Percentiles rank a stretch among this genome's conserved stretches.
These are phyloP conservation scores for Phlyctochytrium planicorne DNA, from an alignment of 192 early-diverging fungal species.

Conservation along the genomic window DNA sequence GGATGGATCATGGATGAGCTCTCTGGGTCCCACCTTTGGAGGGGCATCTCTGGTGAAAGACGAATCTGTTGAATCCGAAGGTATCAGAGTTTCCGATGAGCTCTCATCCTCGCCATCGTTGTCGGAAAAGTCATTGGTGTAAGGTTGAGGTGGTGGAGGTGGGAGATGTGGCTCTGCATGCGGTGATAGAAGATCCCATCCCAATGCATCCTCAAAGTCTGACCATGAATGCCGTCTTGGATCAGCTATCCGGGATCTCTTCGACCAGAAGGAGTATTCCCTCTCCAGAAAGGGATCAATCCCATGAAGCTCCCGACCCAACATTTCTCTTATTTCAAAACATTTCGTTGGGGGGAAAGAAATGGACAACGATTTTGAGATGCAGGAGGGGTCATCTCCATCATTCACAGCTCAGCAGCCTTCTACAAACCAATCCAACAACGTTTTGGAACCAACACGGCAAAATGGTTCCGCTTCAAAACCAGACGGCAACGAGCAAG, in stretches of 20 bases:
- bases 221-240: neutral
- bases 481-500: constrained; percentile 17
- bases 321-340: no score
- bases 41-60: neutral
- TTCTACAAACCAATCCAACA: no score
- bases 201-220: neutral
- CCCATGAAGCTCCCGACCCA: no score
- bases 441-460: neutral
- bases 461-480: neutral
- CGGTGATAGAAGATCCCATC: neutral
- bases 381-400: no score
- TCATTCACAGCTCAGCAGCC: no score
- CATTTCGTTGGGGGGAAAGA: no score
- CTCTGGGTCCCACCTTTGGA: no score
- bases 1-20: no score
- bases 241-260: neutral
- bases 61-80: neutral
- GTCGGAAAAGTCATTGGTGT: no score
- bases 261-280: neutral
- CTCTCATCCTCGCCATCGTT: no score
- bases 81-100: neutral
- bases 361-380: no score
- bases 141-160: neutral
- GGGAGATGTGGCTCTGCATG: neutral
- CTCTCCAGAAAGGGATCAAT: neutral